Evolutionary conservation across 257 asterid genomes (phyloP).

Genomic region (Jaltomata sinuosa): DNA sequence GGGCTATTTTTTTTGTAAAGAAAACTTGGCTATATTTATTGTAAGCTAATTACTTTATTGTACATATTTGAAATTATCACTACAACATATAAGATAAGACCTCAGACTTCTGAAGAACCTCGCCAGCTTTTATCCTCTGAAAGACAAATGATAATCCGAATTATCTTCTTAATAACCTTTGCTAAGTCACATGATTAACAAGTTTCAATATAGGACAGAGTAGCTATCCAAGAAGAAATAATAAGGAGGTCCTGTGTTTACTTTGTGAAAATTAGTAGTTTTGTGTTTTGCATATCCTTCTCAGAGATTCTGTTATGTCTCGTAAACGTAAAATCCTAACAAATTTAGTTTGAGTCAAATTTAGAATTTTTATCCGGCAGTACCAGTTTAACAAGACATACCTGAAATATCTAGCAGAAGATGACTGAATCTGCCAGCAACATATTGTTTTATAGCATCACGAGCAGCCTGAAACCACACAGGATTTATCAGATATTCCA

Average conservation of each 20-base stretch:
- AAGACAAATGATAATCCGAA: neutral
- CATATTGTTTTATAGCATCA: slow-evolving; percentile 58
- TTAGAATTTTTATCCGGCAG: neutral
- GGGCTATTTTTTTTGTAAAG: no score
- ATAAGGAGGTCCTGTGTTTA: neutral
- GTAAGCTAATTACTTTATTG: no score
- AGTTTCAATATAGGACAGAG: neutral
- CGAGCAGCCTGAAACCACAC: slow-evolving; percentile 57
- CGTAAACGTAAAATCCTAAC: neutral
- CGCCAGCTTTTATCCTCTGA: neutral
- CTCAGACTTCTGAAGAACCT: neutral
- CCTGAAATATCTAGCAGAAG: slow-evolving; percentile 72
- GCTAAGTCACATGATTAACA: neutral
- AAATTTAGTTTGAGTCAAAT: neutral
- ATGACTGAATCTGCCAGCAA: slow-evolving; percentile 44
- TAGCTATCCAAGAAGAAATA: neutral
- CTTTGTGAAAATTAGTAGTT: neutral
- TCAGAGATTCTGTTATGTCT: neutral
- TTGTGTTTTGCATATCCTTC: neutral
- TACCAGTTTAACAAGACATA: slow-evolving; percentile 18
- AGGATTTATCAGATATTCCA: neutral
- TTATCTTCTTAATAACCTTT: neutral
- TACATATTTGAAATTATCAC: no score
- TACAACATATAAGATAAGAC: neutral
- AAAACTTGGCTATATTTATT: no score